Conservation (phyloP, 1,139 yeast species). For the Blastobotrys petasosporus region DNA sequence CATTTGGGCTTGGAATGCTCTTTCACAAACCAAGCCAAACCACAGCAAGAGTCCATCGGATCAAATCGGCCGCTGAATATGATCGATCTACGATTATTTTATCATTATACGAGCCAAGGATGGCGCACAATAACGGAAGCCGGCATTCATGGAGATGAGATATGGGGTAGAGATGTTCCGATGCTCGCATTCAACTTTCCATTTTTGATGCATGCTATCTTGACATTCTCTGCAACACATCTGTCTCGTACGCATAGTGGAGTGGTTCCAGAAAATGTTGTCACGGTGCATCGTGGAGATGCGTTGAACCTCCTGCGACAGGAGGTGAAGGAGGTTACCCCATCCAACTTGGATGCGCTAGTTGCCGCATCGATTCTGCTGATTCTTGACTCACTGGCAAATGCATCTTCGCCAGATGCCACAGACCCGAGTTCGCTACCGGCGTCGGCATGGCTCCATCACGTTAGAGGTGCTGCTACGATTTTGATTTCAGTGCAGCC, state of each 20-base stretch:
- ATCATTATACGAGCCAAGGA: constrained; percentile 80
- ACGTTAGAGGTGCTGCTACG: constrained; percentile 95
- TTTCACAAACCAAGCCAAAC: constrained; percentile 20
- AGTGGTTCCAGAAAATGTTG: constrained; percentile 59
- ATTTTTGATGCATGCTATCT: constrained; percentile 81
- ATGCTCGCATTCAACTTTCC: constrained; percentile 83
- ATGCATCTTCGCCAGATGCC: constrained; percentile 66
- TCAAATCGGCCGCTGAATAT: constrained; percentile 48
- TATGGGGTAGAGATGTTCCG: constrained; percentile 87
- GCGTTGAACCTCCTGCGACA: constrained; percentile 74
- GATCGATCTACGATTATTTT: constrained; percentile 73
- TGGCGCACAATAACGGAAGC: constrained; percentile 86
- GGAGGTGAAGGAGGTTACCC: constrained; percentile 75
- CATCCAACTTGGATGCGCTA: constrained; percentile 84
- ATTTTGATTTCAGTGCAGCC: constrained; percentile 95
- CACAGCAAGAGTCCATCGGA: constrained; percentile 15
- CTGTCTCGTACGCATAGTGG: constrained; percentile 57
- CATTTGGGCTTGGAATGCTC: constrained; percentile 71
- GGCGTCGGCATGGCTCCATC: constrained; percentile 95
- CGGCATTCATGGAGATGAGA: constrained; percentile 78
- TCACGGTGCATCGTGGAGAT: constrained; percentile 81
- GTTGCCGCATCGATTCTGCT: constrained; percentile 86
- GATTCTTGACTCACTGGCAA: constrained; percentile 90
- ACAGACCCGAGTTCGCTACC: constrained; percentile 49
- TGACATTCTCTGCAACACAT: constrained; percentile 91